Base-by-base conservation (phyloP, 306 rosid genomes). In the Arachis hypogaea region DNA sequence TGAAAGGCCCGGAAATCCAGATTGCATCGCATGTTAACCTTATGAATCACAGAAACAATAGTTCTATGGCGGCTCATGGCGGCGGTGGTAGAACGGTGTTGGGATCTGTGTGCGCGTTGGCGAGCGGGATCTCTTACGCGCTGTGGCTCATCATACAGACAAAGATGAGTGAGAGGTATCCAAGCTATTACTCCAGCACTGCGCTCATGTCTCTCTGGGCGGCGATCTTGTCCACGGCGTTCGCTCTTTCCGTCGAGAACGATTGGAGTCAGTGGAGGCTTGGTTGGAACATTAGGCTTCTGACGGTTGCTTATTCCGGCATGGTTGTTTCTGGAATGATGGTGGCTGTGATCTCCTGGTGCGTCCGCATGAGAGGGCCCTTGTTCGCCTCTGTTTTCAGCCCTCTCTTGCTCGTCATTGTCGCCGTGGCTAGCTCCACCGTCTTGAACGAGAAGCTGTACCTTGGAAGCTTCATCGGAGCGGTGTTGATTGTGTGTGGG, bases 121-220 rank as follows among this genome's bases (percentile, higher is more conserved):
- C 54, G 0, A 58, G 84, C 59, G 42, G 58, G 38, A 28, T 79
- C 41, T 74, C 78, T 12, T 81, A n/a, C 47, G 75, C 88, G 2
- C 7, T 69, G 0, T 89, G 90, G 92, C 82, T 87, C 29, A 87
- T 89, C 11, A 30, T 87, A 38, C 58, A 88, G 91, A 75, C 87
- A 0, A 85, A 82, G 57, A 74, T 85, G 85, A 71, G 66, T 57
- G 61, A 80, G 40, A 67, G 1, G 6, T 86, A 82, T 11, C 75
- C 89, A 0, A 22, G 36, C 14, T 42, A 46, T 9, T 79, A 76
- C 61, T 63, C 84, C 0, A 85, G 70, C 41, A 74, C 86, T 2
- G 80, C 83, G 0, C 63, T 86, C 43, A 77, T 74, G 77, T 70
- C 65, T 4, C 7, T 80, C 1, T 70, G 79, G 83, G 80, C 57